A percentile compares a stretch with the other conserved stretches of the same genome.
phyloP scores from a whole-genome alignment of 176 grass and related monocot genomes.

The Bonia amplexicaulis region DNA sequence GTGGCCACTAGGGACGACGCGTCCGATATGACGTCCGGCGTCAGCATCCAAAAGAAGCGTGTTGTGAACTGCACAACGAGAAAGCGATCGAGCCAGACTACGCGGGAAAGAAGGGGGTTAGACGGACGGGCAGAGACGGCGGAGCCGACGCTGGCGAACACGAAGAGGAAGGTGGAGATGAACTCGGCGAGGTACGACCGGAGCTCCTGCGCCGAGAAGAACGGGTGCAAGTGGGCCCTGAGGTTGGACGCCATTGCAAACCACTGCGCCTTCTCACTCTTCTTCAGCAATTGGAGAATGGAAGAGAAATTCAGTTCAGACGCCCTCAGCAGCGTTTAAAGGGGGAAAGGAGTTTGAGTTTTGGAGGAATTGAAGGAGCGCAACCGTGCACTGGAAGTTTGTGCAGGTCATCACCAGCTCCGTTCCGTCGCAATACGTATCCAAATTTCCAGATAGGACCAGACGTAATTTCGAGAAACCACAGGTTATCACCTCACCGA shows the following conservation, averaged over 20 bases:
- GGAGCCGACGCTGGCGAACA: constrained; percentile 49
- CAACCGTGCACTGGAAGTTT: not conserved
- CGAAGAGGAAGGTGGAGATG: constrained; percentile 65
- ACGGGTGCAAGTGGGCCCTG: constrained; percentile 8
- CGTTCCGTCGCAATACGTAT: not conserved
- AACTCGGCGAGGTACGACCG: constrained; percentile 51
- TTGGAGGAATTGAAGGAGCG: not conserved
- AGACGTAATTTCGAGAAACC: too few relatives aligned
- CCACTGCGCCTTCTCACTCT: too few relatives aligned
- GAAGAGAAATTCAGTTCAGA: not conserved
- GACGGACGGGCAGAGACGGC: constrained; percentile 31
- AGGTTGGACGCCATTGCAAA: constrained; percentile 31
- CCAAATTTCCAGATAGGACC: not conserved
- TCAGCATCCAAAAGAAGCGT: constrained; percentile 16
- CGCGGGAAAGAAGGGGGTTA: not conserved
- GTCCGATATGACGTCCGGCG: constrained; percentile 24
- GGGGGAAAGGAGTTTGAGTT: not conserved
- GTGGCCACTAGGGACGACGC: constrained; percentile 42
- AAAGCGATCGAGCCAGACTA: not conserved
- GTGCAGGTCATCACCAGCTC: not conserved
- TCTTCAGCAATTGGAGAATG: not conserved
- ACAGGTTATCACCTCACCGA: too few relatives aligned
- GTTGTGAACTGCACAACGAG: not conserved
- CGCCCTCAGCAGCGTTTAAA: not conserved
- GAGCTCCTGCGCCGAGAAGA: constrained; percentile 31